These are phyloP conservation scores for cucumber (Cucumis sativus) DNA, from an alignment of 306 rosid species.

Conservation along the genomic window DNA sequence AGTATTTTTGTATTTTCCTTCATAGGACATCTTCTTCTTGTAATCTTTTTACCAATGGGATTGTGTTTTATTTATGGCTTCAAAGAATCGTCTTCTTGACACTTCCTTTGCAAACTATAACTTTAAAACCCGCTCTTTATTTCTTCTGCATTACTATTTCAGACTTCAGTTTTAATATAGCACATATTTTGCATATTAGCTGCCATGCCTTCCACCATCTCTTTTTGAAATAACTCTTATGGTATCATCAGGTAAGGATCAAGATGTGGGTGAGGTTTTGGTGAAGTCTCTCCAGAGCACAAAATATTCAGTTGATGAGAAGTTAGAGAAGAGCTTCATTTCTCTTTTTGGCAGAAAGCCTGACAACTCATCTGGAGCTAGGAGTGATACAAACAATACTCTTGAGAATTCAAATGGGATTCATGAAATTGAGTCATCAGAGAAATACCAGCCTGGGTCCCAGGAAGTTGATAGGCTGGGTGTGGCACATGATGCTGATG, in stretches of 20 bases:
- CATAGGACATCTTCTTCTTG: neutral
- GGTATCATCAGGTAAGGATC: conserved; percentile 43
- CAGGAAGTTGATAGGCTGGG: conserved; percentile 16
- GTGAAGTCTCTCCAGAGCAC: conserved; percentile 76
- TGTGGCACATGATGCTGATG: conserved; percentile 26
- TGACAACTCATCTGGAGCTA: neutral
- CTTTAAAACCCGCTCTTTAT: neutral
- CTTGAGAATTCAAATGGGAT: conserved; percentile 2
- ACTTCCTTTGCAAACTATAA: neutral
- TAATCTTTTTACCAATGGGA: neutral
- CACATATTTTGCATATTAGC: neutral
- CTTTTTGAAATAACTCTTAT: conserved; percentile 9
- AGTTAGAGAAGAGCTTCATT: conserved; percentile 56
- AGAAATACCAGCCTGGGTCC: conserved; percentile 19
- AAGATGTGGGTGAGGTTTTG: conserved; percentile 70
- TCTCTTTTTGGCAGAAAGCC: conserved; percentile 38
- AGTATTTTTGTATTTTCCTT: neutral
- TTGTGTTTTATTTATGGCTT: no score
- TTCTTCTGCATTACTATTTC: neutral
- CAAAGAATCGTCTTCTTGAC: neutral
- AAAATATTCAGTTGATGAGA: conserved; percentile 69
- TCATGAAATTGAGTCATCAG: conserved; percentile 16
- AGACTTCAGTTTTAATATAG: neutral
- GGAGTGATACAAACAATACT: no score
- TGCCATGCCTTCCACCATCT: neutral